Base-by-base conservation (phyloP, 305 asterid genomes). In the Fraxinus platypoda region DNA sequence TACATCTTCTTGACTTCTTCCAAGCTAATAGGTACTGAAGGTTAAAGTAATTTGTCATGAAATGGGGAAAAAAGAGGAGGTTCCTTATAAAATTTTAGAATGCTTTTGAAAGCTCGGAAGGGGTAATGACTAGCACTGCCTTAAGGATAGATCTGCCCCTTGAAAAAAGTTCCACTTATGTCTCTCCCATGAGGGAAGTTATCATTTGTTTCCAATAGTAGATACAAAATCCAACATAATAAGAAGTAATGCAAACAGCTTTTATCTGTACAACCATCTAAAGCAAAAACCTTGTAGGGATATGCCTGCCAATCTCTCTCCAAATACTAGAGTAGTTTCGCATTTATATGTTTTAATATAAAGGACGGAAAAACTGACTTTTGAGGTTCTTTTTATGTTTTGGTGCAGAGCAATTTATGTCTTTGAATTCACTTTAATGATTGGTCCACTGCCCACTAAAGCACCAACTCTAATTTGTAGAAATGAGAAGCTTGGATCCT, bases 381-480 rank as follows among this genome's bases (percentile, higher is more conserved):
- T 59, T 59, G 70, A 21, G 70, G 70, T 7, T 59, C 28, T 19
- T n/a, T 19, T 57, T 57, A 6, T n/a, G 25, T n/a, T 59, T 59
- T 8, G 30, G 30, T 59, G 70, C 30, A 59, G 70, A 59, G 15
- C 30, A 59, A 59, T 19, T 59, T 59, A 57, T 59, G 28, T 21
- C 30, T 21, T 25, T 21, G 54, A 72, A 35, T 57, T 74, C 11
- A 79, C 41, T n/a, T 49, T 57, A 76, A 59, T 72, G 71, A 57
- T 17, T 75, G 59, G 78, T 59, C 35, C 59, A 81, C 31, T 52
- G 52, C 76, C 75, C 62, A 82, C 31, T 81, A 26, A 72, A 76
- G 78, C 37, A 76, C 57, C 74, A 83, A 68, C 66, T 37, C 73
- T 78, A 70, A 84, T 77, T 71, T 72, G 71, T 26, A 78, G 80